Evolutionary conservation across 805 yeast genomes (phyloP).

Genomic region (Saccharomycopsis sp.): DNA sequence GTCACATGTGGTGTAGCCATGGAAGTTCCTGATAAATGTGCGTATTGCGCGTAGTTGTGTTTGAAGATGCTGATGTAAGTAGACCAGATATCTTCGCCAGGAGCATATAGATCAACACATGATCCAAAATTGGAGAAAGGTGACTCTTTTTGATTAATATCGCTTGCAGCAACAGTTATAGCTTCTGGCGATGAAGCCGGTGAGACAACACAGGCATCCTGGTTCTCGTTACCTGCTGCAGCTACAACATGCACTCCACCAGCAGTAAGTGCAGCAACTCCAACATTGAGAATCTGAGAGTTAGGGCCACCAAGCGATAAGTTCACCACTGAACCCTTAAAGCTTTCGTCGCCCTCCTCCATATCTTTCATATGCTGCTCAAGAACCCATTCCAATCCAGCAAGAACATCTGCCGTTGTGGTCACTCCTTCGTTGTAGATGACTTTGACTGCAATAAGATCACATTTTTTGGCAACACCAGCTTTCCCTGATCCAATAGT

Average conservation of each 20-base stretch:
- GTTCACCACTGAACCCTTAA: constrained; percentile 84
- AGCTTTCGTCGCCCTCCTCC: constrained; percentile 49
- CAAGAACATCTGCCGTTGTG: constrained; percentile 72
- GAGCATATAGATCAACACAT: constrained; percentile 95
- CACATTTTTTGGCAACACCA: constrained; percentile 80
- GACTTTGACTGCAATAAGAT: constrained; percentile 78
- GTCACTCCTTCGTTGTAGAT: constrained; percentile 78
- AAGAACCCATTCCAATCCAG: constrained; percentile 81
- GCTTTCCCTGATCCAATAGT: constrained; percentile 73
- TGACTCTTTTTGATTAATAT: constrained; percentile 82
- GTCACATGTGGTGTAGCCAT: constrained; percentile 98
- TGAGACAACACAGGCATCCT: constrained; percentile 70
- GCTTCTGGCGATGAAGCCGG: constrained; percentile 82
- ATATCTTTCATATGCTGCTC: constrained; percentile 53
- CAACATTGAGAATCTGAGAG: constrained; percentile 76
- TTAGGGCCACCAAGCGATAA: constrained; percentile 93
- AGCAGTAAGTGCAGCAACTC: constrained; percentile 80
- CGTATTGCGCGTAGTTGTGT: constrained; percentile 66
- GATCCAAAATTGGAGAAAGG: constrained; percentile 90
- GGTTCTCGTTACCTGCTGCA: constrained; percentile 83
- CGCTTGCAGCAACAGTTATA: constrained; percentile 92
- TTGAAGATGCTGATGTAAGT: constrained; percentile 45
- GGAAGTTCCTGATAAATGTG: constrained; percentile 86
- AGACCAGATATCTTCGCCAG: constrained; percentile 84
- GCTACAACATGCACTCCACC: constrained; percentile 90